Evolutionary conservation across 2,329 filamentous ascomycete genomes (phyloP).

Genomic region (Sporothrix luriei): DNA sequence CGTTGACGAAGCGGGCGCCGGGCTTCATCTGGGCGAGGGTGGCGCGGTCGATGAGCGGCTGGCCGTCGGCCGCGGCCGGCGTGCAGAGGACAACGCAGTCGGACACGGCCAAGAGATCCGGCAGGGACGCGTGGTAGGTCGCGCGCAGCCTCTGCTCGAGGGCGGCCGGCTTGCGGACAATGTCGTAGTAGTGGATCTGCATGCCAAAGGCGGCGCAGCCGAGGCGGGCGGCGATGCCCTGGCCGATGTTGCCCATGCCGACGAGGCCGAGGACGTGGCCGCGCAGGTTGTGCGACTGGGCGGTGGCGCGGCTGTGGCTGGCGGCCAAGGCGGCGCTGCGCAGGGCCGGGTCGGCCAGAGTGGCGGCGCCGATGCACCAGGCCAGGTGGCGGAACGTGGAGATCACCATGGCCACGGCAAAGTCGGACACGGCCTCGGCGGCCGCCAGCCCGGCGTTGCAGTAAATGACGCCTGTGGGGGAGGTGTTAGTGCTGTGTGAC

Average conservation of each 20-base stretch:
- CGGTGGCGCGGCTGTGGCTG: conserved; percentile 63
- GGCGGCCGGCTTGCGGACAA: conserved; percentile 51
- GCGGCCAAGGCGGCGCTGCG: conserved; percentile 51
- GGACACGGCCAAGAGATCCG: conserved; percentile 53
- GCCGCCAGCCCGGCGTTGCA: conserved; percentile 73
- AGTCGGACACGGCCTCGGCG: conserved; percentile 72
- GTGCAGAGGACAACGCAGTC: conserved; percentile 67
- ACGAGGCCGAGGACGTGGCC: conserved; percentile 65
- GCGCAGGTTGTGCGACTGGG: conserved; percentile 64
- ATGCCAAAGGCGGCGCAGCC: conserved; percentile 58
- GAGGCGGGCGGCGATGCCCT: conserved; percentile 61
- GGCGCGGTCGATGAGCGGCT: conserved; percentile 51
- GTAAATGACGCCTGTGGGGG: conserved; percentile 61
- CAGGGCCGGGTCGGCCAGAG: conserved; percentile 47
- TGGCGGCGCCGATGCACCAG: conserved; percentile 60
- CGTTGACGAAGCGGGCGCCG: conserved; percentile 64
- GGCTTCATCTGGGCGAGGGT: conserved; percentile 56
- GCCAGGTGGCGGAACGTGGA: conserved; percentile 68
- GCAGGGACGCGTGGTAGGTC: conserved; percentile 54
- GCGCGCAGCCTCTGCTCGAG: conserved; percentile 51
- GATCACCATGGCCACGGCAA: conserved; percentile 69
- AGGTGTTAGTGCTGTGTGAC: neutral
- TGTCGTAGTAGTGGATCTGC: conserved; percentile 65
- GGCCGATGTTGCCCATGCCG: conserved; percentile 69
- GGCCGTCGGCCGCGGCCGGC: conserved; percentile 53